Base-by-base conservation (phyloP, 2,329 filamentous ascomycete genomes). In the Magnaporthiopsis rhizophila region DNA sequence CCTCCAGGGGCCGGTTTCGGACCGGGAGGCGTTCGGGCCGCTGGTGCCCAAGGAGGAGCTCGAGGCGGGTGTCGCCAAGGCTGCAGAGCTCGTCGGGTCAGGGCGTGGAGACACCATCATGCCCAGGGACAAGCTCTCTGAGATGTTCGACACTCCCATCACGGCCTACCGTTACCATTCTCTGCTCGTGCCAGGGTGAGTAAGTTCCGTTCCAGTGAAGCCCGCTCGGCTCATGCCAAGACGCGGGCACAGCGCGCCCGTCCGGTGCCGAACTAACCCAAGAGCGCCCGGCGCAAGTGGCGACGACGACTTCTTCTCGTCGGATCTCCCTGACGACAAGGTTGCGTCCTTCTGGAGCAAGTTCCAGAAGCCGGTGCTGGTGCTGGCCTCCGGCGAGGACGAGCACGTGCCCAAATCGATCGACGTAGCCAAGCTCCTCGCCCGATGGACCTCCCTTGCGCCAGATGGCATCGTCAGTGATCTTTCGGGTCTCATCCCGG, bases 231-330 rank as follows among this genome's bases (percentile, higher is more conserved):
- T n/a, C n/a, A 7, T 6, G 45, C n/a, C 45, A 53, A 53, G 18
- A 11, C 21, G 45, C 21, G 45, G 45, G 45, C 45, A 53, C 13
- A 9, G 45, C 45, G 45, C 45, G 45, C 45, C 18, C n/a, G 5
- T 11, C 21, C 45, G 45, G 45, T 53, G 45, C 45, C 18, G n/a
- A 53, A 24, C 45, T 53, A 11, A 53, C 45, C 45, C 18, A 24
- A 24, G 45, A 21, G 45, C 45, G 45, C 4, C 30, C 30, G 30
- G 30, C 45, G 5, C 45, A 57, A 85, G 86, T 6, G 89, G 88
- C 12, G 89, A 90, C 65, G 93, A 97, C 73, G 93, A 97, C 73
- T 91, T 90, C 72, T 97, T 96, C 77, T 93, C 89, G n/a, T 87
- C 86, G 3, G 90, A 95, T 72, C 77, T 95, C n/a, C 74, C 78